Evolutionary conservation across 1,284 basidiomycete species (phyloP).

Genomic region (Apiotrichum akiyoshidainum): DNA sequence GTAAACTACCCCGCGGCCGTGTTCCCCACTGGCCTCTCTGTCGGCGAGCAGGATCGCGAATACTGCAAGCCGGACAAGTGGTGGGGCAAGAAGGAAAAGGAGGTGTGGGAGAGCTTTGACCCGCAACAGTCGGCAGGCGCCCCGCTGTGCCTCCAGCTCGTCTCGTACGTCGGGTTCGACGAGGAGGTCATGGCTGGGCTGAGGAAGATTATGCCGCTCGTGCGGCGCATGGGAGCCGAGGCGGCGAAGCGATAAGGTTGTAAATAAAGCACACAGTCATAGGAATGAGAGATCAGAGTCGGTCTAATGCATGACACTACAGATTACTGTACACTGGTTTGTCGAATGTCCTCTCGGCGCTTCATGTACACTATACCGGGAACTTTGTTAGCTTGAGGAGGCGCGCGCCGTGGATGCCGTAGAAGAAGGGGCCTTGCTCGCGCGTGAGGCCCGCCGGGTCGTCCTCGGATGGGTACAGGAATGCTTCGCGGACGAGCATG

Average conservation of each 20-base stretch:
- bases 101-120: slow-evolving; percentile 30
- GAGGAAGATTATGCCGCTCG: neutral
- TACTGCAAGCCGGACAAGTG: slow-evolving; percentile 51
- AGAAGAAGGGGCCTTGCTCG: slow-evolving; percentile 38
- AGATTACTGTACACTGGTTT: neutral
- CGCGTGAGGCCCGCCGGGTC: slow-evolving; percentile 20
- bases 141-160: slow-evolving; percentile 19
- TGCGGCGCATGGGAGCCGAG: neutral
- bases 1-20: slow-evolving; percentile 65
- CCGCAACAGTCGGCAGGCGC: neutral
- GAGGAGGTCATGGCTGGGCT: slow-evolving; percentile 13
- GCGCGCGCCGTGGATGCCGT: slow-evolving; percentile 38
- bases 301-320: neutral
- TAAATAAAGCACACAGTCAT: neutral
- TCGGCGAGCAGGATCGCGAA: slow-evolving; percentile 43
- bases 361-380: neutral
- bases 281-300: too few species aligned
- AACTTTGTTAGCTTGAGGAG: slow-evolving; percentile 17
- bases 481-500: slow-evolving; percentile 48
- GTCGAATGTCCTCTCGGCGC: too few species aligned
- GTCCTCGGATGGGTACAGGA: slow-evolving; percentile 42
- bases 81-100: slow-evolving; percentile 49
- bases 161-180: slow-evolving; percentile 17
- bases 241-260: neutral
- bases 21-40: slow-evolving; percentile 62